Evolutionary conservation across 768 basidiomycete genomes (phyloP).

Genomic region (Inosperma sp.): DNA sequence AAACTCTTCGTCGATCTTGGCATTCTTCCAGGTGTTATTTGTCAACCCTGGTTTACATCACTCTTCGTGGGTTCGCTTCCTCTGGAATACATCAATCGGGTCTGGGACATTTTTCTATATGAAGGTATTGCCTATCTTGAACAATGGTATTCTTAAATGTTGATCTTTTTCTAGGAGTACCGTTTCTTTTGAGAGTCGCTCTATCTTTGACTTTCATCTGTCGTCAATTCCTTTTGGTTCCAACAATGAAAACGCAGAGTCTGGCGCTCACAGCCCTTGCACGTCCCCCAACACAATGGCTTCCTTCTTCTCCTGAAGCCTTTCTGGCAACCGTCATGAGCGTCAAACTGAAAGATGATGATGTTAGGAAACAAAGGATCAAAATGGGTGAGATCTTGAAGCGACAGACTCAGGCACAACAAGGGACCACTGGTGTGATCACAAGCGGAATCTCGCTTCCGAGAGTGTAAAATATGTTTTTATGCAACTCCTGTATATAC

Average conservation of each 20-base stretch:
- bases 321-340: slow-evolving; percentile 58
- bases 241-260: slow-evolving; percentile 40
- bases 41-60: slow-evolving; percentile 68
- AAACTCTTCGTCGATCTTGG: slow-evolving; percentile 63
- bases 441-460: slow-evolving; percentile 25
- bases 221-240: slow-evolving; percentile 49
- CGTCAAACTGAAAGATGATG: slow-evolving; percentile 75
- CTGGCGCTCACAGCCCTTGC: slow-evolving; percentile 43
- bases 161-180: slow-evolving; percentile 45
- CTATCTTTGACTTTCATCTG: slow-evolving; percentile 63
- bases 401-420: slow-evolving; percentile 45
- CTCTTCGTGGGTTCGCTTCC: slow-evolving; percentile 69
- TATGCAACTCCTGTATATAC: no score
- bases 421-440: slow-evolving; percentile 16
- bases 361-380: slow-evolving; percentile 65
- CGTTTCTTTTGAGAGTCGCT: slow-evolving; percentile 70
- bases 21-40: slow-evolving; percentile 53
- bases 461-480: slow-evolving; percentile 18
- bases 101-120: slow-evolving; percentile 81
- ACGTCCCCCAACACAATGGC: slow-evolving; percentile 45
- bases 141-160: not conserved
- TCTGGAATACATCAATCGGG: slow-evolving; percentile 57
- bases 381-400: slow-evolving; percentile 76
- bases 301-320: slow-evolving; percentile 58
- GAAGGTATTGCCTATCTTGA: slow-evolving; percentile 52